Conservation (phyloP, 108 stramenopile genomes). For the Cyclotella choctawhatcheeana region DNA sequence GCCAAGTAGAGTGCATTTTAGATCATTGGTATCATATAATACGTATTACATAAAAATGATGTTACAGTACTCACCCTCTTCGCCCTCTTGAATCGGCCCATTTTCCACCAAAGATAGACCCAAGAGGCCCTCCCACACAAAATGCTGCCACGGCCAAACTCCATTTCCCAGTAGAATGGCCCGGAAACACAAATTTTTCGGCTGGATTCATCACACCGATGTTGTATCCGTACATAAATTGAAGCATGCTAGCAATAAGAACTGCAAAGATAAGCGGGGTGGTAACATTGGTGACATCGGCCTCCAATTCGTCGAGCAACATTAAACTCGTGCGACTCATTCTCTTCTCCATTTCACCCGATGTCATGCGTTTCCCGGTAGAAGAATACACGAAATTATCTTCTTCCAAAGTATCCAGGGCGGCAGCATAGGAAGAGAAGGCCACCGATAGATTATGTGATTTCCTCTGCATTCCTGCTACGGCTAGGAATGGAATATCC, state of each 20-base stretch:
- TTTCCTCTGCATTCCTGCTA: constrained; percentile 81
- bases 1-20: too few species aligned
- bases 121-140: constrained; percentile 86
- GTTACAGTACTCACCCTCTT: too few species aligned
- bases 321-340: constrained; percentile 68
- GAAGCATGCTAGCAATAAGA: constrained; percentile 52
- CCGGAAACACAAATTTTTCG: constrained; percentile 82
- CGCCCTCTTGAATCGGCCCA: constrained; percentile 80
- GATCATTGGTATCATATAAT: too few species aligned
- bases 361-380: constrained; percentile 42
- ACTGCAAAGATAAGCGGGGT: constrained; percentile 86
- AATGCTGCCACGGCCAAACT: constrained; percentile 84
- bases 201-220: constrained; percentile 90
- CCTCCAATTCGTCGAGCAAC: constrained; percentile 85
- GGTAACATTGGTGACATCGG: constrained; percentile 80
- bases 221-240: constrained; percentile 75
- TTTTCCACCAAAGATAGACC: constrained; percentile 60
- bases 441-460: constrained; percentile 68
- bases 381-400: constrained; percentile 46
- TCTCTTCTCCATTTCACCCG: constrained; percentile 56
- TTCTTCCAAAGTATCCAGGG: constrained; percentile 65
- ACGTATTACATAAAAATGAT: too few species aligned
- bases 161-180: constrained; percentile 77
- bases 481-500: constrained; percentile 80
- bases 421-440: constrained; percentile 83